phyloP scores from a whole-genome alignment of 345 rosid genomes.

The Citrus sp. region DNA sequence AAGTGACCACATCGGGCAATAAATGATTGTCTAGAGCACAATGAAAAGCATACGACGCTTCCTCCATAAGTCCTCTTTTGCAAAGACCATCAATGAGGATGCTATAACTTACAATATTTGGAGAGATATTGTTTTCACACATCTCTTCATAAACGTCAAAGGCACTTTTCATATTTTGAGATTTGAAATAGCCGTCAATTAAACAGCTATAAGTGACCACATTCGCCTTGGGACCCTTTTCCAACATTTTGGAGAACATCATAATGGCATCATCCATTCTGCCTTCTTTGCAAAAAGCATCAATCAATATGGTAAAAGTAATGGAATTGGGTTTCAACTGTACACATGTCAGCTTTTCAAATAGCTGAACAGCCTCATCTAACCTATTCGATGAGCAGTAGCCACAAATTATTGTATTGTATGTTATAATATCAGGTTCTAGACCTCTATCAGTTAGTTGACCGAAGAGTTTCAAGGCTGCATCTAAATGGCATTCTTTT shows the following conservation, averaged over 20 bases:
- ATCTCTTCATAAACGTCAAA: conserved; percentile 44
- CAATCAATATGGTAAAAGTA: conserved; percentile 48
- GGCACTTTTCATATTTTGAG: conserved; percentile 30
- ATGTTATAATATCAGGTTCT: conserved; percentile 46
- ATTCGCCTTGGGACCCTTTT: conserved; percentile 37
- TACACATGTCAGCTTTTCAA: conserved; percentile 29
- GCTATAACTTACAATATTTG: conserved; percentile 47
- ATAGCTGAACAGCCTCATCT: conserved; percentile 37
- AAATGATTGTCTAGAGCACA: conserved; percentile 31
- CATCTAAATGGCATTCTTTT: conserved; percentile 19
- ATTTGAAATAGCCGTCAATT: conserved; percentile 44
- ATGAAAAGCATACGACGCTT: conserved; percentile 36
- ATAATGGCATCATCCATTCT: conserved; percentile 36
- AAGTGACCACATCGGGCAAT: conserved; percentile 50
- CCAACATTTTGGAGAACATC: conserved; percentile 40
- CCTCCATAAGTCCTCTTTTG: conserved; percentile 37
- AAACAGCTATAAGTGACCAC: conserved; percentile 46
- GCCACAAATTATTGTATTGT: conserved; percentile 51
- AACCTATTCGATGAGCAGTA: conserved; percentile 35
- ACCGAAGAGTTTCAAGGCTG: conserved; percentile 25
- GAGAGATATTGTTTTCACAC: conserved; percentile 40
- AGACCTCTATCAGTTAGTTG: conserved; percentile 29
- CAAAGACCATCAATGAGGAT: conserved; percentile 51
- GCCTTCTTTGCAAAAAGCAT: conserved; percentile 44
- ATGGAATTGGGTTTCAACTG: conserved; percentile 32